A percentile compares a stretch with the other conserved stretches of the same genome.
These are phyloP conservation scores for Thermothielavioides terrestris DNA, from an alignment of 495 filamentous ascomycete genomes.

Conservation along the genomic window DNA sequence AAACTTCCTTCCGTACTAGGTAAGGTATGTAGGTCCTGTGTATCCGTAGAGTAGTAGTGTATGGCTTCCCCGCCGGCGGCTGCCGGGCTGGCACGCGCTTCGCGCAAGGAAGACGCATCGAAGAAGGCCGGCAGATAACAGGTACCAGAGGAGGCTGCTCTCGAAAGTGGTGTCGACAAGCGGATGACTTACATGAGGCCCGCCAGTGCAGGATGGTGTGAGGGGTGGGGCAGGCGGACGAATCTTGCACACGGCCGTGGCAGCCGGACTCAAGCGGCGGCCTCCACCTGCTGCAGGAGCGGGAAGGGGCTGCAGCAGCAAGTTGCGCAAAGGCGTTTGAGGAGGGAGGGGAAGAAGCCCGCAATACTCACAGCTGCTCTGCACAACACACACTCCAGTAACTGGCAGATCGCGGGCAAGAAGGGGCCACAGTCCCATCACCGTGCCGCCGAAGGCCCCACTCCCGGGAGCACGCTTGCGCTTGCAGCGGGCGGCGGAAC, in stretches of 20 bases:
- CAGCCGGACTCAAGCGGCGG: too few relatives aligned
- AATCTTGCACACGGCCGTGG: too few relatives aligned
- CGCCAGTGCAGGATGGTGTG: slow-evolving; percentile 7
- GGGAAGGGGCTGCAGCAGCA: slow-evolving; percentile 25
- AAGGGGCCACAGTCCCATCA: slow-evolving; percentile 2
- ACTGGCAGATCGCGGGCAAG: slow-evolving; percentile 17
- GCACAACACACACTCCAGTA: neutral
- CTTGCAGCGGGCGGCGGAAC: slow-evolving; percentile 6
- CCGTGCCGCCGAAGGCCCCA: neutral
- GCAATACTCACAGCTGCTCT: neutral
- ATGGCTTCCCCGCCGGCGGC: neutral
- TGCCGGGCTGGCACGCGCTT: neutral
- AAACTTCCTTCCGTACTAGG: too few relatives aligned
- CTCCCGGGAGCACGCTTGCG: neutral
- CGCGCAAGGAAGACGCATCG: neutral
- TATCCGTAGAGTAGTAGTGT: neutral
- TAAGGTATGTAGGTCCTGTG: too few relatives aligned
- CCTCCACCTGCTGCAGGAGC: slow-evolving; percentile 20
- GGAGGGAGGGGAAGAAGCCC: neutral
- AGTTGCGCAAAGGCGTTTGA: slow-evolving; percentile 12
- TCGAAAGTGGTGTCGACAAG: slow-evolving; percentile 19
- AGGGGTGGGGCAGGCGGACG: slow-evolving; percentile 8
- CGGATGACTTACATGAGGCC: slow-evolving; percentile 26
- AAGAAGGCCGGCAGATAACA: slow-evolving; percentile 3
- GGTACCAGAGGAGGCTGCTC: neutral